Percentiles rank a stretch among this genome's conserved stretches.
Evolutionary conservation across 2,329 filamentous ascomycete genomes (phyloP).

Genomic region (Aureobasidium sp.): DNA sequence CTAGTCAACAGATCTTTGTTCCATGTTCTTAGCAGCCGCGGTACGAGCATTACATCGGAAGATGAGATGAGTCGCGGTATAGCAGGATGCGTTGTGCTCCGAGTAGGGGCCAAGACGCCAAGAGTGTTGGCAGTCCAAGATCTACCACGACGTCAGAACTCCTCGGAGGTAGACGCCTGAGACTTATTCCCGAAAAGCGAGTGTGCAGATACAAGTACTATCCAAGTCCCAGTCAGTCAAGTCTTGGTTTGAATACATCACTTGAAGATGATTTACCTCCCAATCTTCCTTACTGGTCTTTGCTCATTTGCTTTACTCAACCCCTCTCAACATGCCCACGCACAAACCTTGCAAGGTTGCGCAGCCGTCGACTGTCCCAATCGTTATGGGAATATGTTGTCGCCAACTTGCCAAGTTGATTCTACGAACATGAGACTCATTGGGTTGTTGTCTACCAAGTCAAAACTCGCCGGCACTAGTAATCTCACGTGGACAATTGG

Average conservation of each 20-base stretch:
- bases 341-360: not conserved
- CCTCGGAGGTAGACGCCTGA: not conserved
- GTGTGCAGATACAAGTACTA: not conserved
- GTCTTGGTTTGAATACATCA: not conserved
- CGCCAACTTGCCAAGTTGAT: not conserved
- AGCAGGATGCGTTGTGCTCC: not conserved
- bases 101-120: not conserved
- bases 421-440: not conserved
- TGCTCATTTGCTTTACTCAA: not conserved
- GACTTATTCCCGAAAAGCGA: not conserved
- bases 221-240: not conserved
- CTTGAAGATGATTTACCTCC: not conserved
- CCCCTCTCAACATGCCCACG: not conserved
- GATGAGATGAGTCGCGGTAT: not conserved
- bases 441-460: not conserved
- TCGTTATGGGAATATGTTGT: not conserved
- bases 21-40: no score
- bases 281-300: not conserved
- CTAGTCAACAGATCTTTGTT: no score
- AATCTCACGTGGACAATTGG: not conserved
- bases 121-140: not conserved
- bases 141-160: not conserved
- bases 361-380: not conserved
- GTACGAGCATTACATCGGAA: no score
- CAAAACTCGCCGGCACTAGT: not conserved